Base-by-base conservation (phyloP, 2,329 filamentous ascomycete genomes). In the Xylaria arbuscula region DNA sequence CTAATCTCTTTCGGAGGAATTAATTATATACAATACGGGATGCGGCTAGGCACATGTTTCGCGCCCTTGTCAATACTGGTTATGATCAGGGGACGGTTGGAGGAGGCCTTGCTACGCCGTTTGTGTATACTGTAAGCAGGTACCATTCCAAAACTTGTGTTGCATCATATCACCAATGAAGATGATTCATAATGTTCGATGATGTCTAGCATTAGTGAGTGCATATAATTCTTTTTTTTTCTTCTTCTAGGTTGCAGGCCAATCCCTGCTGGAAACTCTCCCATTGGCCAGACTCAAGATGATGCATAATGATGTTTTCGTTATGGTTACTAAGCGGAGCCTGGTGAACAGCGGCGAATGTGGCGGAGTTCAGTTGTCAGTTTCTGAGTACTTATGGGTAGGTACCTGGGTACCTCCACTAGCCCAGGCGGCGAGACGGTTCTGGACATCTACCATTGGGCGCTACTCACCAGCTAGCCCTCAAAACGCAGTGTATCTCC, bases 281-380 rank as follows among this genome's bases (percentile, higher is more conserved):
- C 50, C 10, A 53, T 53, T 53, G 50, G 50, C 50, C 19, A 22
- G 9, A 48, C 13, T 48, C 32, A 32, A 47, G 62, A 67, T 63
- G 64, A 67, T 59, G 47, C 64, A 63, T 59, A 22, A 45, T 67
- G 60, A 67, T 24, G 38, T 15, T 40, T 32, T 40, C n/a, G 17
- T 36, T 36, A 7, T 17, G 17, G n/a, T 53, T 53, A 34, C 50
- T 34, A 32, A 53, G 50, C 50, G 50, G 48, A 22, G 22, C 48
- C 11, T 51, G 24, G 40, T 45, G 15, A 17, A 15, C 17, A 45
- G 15, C n/a, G 40, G 15, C 17, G 40, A 45, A 4, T 45, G 57
- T 5, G 34, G 47, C 47, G 58, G 58, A 61, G 47, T 61, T 61
- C 11, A n/a, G 22, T 1, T 38, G 45, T 45, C 40, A 50, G 28